A percentile compares a stretch with the other conserved stretches of the same genome.
Evolutionary conservation across 208 protist genomes (phyloP).

Genomic region (Trypanosoma lewisi): DNA sequence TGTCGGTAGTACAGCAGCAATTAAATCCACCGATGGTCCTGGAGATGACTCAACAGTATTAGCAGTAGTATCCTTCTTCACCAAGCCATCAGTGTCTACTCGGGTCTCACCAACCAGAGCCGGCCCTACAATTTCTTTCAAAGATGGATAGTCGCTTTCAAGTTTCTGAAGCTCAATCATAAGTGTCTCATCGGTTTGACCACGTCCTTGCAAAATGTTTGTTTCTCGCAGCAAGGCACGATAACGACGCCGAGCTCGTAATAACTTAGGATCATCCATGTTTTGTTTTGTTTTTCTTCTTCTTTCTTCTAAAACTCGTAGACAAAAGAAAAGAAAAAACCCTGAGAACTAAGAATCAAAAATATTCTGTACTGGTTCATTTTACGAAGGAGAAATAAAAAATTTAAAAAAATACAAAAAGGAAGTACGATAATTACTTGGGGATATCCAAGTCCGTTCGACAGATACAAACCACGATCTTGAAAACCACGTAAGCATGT

Average conservation of each 20-base stretch:
- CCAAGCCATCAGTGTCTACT: not conserved
- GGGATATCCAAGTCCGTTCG: not conserved
- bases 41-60: not conserved
- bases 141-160: slow-evolving; percentile 32
- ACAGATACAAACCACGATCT: not conserved
- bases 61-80: not conserved
- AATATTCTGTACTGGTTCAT: too few relatives aligned
- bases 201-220: slow-evolving; percentile 23
- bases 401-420: slow-evolving; percentile 15
- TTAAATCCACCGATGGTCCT: not conserved
- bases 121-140: slow-evolving; percentile 15
- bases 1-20: not conserved
- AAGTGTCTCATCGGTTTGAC: slow-evolving; percentile 27
- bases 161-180: slow-evolving; percentile 40
- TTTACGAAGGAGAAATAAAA: not conserved
- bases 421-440: not conserved
- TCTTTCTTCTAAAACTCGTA: too few relatives aligned
- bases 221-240: slow-evolving; percentile 51
- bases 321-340: not conserved
- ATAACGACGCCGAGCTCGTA: slow-evolving; percentile 51
- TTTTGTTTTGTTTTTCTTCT: too few relatives aligned
- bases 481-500: not conserved
- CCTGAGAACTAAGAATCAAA: slow-evolving; percentile 2
- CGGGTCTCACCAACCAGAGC: not conserved
- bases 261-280: slow-evolving; percentile 11